These are phyloP conservation scores for Arthrobotrys musiformis DNA, from an alignment of 2,329 filamentous ascomycete species.

Conservation along the genomic window DNA sequence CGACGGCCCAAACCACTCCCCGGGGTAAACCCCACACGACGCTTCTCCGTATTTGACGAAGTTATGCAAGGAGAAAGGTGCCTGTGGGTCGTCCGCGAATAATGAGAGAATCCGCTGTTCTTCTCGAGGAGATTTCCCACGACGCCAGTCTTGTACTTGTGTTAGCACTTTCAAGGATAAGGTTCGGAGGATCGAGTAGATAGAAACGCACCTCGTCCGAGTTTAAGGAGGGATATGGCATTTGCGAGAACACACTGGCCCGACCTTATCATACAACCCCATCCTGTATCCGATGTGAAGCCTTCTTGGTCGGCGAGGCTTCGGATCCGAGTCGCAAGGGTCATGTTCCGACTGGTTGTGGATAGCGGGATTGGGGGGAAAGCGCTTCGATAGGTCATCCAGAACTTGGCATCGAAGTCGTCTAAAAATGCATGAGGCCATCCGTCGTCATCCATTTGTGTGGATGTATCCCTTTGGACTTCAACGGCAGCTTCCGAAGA, in stretches of 20 bases:
- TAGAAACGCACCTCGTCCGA: constrained; percentile 76
- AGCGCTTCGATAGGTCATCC: constrained; percentile 94
- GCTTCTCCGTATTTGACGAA: constrained; percentile 89
- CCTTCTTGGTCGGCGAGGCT: constrained; percentile 76
- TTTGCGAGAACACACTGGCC: constrained; percentile 94
- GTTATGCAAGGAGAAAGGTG: constrained; percentile 92
- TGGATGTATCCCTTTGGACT: constrained; percentile 46
- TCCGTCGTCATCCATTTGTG: constrained; percentile 48
- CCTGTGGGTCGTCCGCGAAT: constrained; percentile 86
- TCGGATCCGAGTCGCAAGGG: constrained; percentile 83
- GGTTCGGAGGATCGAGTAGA: constrained; percentile 56
- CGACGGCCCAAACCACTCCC: constrained; percentile 99
- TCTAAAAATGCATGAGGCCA: constrained; percentile 89
- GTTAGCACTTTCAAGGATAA: not conserved
- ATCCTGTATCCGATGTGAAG: constrained; percentile 93
- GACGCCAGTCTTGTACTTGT: constrained; percentile 75
- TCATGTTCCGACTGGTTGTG: constrained; percentile 77
- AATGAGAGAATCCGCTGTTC: constrained; percentile 79
- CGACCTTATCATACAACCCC: constrained; percentile 98
- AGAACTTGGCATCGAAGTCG: constrained; percentile 91
- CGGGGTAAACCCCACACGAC: constrained; percentile 91
- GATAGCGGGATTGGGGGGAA: constrained; percentile 86
- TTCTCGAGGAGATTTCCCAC: constrained; percentile 68
- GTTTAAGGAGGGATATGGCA: constrained; percentile 74
- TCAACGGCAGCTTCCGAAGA: constrained; percentile 46